phyloP scores from a whole-genome alignment of 306 rosid species.

The Citrullus colocynthis region DNA sequence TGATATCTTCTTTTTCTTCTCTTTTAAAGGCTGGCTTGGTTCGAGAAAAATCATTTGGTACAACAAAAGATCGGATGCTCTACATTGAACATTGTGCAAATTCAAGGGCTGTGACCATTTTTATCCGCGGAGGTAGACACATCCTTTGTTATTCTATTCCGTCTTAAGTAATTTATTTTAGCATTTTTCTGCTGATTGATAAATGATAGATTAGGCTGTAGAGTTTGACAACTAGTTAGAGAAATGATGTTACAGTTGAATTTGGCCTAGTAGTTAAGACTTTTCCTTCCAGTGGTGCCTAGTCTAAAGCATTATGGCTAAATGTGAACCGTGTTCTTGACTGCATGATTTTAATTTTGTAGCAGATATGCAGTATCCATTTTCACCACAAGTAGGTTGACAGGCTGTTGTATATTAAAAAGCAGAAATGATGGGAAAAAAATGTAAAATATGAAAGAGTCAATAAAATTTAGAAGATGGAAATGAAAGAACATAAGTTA shows the following conservation, averaged over 20 bases:
- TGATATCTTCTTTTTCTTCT: background rate
- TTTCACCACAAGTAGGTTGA: background rate
- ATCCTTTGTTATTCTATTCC: background rate
- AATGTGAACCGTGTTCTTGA: background rate
- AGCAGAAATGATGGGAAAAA: background rate
- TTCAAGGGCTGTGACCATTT: slow-evolving; percentile 85
- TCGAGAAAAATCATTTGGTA: slow-evolving; percentile 88
- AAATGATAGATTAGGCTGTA: background rate
- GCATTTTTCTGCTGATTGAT: background rate
- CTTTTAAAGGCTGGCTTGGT: slow-evolving; percentile 73
- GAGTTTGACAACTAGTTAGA: background rate
- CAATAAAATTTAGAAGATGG: background rate
- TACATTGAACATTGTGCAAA: slow-evolving; percentile 98
- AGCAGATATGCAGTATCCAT: background rate
- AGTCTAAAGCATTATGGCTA: background rate
- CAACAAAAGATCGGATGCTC: slow-evolving; percentile 92
- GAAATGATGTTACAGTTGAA: background rate
- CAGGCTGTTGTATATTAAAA: background rate
- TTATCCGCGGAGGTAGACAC: slow-evolving; percentile 74
- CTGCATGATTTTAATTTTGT: background rate
- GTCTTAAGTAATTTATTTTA: background rate
- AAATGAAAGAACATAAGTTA: background rate
- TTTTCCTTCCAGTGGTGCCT: background rate
- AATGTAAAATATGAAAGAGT: background rate
- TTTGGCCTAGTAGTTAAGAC: too few relatives aligned